phyloP scores from a whole-genome alignment of 805 yeast species.

The Candida namnaoensis region DNA sequence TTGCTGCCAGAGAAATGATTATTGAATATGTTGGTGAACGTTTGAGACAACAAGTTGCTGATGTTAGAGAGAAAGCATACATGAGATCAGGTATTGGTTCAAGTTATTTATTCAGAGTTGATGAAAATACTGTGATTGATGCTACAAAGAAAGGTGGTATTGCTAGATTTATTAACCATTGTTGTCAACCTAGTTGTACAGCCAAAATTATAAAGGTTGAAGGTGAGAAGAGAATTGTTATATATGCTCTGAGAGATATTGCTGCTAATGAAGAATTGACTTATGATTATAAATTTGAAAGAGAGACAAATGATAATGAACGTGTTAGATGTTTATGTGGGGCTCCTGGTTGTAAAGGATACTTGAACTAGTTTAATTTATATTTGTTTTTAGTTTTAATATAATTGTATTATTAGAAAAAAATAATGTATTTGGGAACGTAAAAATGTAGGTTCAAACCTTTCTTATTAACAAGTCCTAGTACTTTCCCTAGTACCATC shows the following conservation, averaged over 20 bases:
- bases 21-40: constrained; percentile 97
- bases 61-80: constrained; percentile 80
- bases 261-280: constrained; percentile 88
- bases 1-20: constrained; percentile 94
- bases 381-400: too few species aligned
- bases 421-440: too few species aligned
- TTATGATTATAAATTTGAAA: constrained; percentile 90
- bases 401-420: too few species aligned
- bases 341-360: constrained; percentile 90
- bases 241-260: constrained; percentile 85
- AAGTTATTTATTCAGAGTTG: constrained; percentile 84
- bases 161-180: constrained; percentile 94
- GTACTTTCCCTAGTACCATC: too few species aligned
- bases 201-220: constrained; percentile 95
- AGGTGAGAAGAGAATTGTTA: constrained; percentile 88
- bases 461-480: too few species aligned
- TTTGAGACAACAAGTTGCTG: constrained; percentile 89
- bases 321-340: constrained; percentile 92
- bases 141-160: constrained; percentile 97
- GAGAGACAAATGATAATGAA: constrained; percentile 83
- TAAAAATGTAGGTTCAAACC: too few species aligned
- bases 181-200: constrained; percentile 96
- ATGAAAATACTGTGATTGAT: constrained; percentile 90
- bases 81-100: constrained; percentile 91
- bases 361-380: constrained; percentile 43